These are phyloP conservation scores for Penicillium angulare DNA, from an alignment of 495 filamentous ascomycete species.

Conservation along the genomic window DNA sequence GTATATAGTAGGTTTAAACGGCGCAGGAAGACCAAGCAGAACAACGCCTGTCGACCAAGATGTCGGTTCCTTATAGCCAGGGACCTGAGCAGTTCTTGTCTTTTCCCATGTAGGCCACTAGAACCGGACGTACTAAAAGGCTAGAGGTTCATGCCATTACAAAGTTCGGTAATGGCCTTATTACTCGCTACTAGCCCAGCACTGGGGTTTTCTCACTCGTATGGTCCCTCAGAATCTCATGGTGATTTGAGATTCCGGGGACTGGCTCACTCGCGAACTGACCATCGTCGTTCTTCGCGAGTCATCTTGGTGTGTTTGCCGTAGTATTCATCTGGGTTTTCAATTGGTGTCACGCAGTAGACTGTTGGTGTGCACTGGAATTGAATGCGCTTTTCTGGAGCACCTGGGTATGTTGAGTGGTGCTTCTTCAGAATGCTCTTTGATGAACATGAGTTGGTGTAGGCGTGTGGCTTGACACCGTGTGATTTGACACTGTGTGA, in stretches of 20 bases:
- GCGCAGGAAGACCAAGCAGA: no score
- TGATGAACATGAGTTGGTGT: conserved; percentile 46
- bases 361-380: conserved; percentile 49
- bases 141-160: not conserved
- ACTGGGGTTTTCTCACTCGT: not conserved
- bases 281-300: conserved; percentile 51
- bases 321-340: conserved; percentile 53
- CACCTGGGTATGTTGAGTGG: conserved; percentile 8
- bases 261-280: conserved; percentile 30
- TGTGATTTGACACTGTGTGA: no score
- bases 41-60: no score
- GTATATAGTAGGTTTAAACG: no score
- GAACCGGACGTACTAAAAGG: not conserved
- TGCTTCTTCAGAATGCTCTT: conserved; percentile 56
- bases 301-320: conserved; percentile 50
- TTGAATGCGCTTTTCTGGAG: conserved; percentile 42
- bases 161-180: not conserved
- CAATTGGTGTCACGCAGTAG: conserved; percentile 52
- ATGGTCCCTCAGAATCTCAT: no score
- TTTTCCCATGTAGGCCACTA: not conserved
- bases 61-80: not conserved
- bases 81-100: no score
- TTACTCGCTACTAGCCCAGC: not conserved
- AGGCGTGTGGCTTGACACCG: no score
- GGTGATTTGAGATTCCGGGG: not conserved